phyloP scores from a whole-genome alignment of 2,329 filamentous ascomycete species.

The Colletotrichum plurivorum region DNA sequence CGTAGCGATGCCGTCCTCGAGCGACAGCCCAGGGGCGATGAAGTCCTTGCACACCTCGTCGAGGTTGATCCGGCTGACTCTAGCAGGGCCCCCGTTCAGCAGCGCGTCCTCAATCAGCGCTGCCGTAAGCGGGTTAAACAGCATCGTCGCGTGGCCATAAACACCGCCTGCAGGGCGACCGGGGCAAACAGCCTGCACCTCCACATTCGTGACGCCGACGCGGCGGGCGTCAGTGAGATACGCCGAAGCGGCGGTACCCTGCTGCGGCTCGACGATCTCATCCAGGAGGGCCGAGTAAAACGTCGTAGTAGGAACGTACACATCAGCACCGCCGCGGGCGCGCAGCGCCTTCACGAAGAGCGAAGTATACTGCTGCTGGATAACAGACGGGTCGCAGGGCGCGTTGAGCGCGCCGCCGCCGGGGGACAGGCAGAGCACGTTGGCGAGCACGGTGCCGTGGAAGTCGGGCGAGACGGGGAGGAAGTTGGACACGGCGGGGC shows the following conservation, averaged over 20 bases:
- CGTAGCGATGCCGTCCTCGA: constrained; percentile 29
- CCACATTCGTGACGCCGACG: constrained; percentile 64
- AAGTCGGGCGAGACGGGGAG: constrained; percentile 68
- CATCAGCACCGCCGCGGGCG: constrained; percentile 60
- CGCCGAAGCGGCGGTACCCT: constrained; percentile 61
- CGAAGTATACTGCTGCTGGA: constrained; percentile 63
- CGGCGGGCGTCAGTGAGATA: constrained; percentile 56
- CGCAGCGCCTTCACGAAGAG: constrained; percentile 60
- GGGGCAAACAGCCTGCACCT: constrained; percentile 61
- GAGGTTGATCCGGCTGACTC: constrained; percentile 15
- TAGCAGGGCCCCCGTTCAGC: constrained; percentile 6
- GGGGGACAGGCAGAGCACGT: constrained; percentile 29
- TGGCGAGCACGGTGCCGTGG: constrained; percentile 44
- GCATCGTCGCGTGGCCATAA: constrained; percentile 64
- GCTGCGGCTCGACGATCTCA: constrained; percentile 66
- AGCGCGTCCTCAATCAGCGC: constrained; percentile 58
- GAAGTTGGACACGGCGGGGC: constrained; percentile 60
- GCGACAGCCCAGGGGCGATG: constrained; percentile 20
- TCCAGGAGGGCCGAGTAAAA: constrained; percentile 64
- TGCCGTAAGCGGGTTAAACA: constrained; percentile 49
- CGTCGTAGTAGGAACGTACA: constrained; percentile 69
- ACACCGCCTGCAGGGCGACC: constrained; percentile 57
- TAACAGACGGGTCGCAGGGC: constrained; percentile 52
- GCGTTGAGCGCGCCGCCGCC: constrained; percentile 32
- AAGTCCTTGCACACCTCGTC: constrained; percentile 26